Base-by-base conservation (phyloP, 1,284 basidiomycete genomes). In the Melampsora larici-populina region DNA sequence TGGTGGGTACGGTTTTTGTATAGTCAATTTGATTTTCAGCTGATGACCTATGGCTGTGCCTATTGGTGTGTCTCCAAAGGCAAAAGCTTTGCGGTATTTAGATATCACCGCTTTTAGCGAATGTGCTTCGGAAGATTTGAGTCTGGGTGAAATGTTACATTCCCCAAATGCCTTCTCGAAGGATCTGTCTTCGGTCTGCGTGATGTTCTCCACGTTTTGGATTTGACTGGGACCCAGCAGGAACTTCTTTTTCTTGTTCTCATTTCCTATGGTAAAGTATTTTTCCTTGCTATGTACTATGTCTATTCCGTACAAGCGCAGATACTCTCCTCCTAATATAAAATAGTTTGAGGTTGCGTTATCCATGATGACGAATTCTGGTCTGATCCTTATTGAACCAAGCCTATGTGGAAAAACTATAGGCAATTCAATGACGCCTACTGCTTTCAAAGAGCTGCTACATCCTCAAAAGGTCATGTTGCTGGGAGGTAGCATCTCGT, bases 11-110 rank as follows among this genome's bases (percentile, higher is more conserved):
- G 68, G 68, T 51, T 31, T 70, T 24, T 70, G 46, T 4, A 70
- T 15, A 31, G 21, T 70, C 43, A 70, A n/a, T 6, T 17, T 70
- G 3, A 70, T 55, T 51, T 70, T 26, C 8, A 70, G 15, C 13
- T 60, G 29, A 58, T 72, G 70, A 26, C 58, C 58, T 63, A 40
- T 72, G 24, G 63, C 46, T 36, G 26, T 6, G 8, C 70, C 70
- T 49, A n/a, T n/a, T n/a, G n/a, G n/a, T n/a, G n/a, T n/a, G n/a
- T n/a, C n/a, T n/a, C n/a, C n/a, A n/a, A n/a, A n/a, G n/a, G n/a
- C n/a, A n/a, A n/a, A n/a, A n/a, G n/a, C n/a, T n/a, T n/a, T n/a
- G n/a, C n/a, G n/a, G n/a, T n/a, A n/a, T n/a, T n/a, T n/a, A n/a
- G n/a, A n/a, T n/a, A n/a, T n/a, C n/a, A n/a, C n/a, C n/a, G n/a